Evolutionary conservation across 495 filamentous ascomycete species (phyloP).

Genomic region (Lichenothelia convexa): DNA sequence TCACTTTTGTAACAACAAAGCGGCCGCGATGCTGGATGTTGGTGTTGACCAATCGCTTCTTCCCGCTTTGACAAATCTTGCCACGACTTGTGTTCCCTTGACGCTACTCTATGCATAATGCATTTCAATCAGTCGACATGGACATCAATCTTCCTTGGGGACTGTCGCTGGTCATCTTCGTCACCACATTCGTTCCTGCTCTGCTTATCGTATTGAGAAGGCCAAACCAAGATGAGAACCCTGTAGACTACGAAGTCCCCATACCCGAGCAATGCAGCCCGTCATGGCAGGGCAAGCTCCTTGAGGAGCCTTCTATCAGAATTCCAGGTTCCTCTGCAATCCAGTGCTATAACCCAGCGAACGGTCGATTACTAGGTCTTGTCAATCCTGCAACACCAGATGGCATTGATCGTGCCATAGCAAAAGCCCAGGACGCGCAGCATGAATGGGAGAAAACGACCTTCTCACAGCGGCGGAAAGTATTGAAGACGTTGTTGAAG

Average conservation of each 20-base stretch:
- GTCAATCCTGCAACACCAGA: conserved; percentile 61
- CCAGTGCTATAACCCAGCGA: conserved; percentile 82
- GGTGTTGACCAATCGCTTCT: too few species aligned
- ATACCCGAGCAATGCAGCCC: conserved; percentile 36
- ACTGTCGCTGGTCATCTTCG: too few species aligned
- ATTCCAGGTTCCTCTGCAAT: conserved; percentile 39
- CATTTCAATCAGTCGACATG: too few species aligned
- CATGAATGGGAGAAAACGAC: conserved; percentile 61
- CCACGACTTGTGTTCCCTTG: too few species aligned
- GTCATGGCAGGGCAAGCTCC: conserved; percentile 37
- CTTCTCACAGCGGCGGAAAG: conserved; percentile 57
- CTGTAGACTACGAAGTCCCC: conserved; percentile 38
- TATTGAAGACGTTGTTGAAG: conserved; percentile 67
- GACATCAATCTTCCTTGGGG: too few species aligned
- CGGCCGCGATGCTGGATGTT: too few species aligned
- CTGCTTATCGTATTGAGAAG: too few species aligned
- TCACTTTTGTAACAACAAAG: too few species aligned
- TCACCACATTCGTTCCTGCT: too few species aligned
- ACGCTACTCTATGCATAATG: too few species aligned
- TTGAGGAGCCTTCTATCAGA: conserved; percentile 37
- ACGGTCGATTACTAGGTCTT: conserved; percentile 61
- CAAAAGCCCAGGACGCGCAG: conserved; percentile 57
- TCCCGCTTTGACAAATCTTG: too few species aligned
- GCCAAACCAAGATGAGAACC: too few species aligned
- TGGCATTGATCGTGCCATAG: conserved; percentile 66